Evolutionary conservation across 257 asterid species (phyloP).

Genomic region (Gentiana dahurica): DNA sequence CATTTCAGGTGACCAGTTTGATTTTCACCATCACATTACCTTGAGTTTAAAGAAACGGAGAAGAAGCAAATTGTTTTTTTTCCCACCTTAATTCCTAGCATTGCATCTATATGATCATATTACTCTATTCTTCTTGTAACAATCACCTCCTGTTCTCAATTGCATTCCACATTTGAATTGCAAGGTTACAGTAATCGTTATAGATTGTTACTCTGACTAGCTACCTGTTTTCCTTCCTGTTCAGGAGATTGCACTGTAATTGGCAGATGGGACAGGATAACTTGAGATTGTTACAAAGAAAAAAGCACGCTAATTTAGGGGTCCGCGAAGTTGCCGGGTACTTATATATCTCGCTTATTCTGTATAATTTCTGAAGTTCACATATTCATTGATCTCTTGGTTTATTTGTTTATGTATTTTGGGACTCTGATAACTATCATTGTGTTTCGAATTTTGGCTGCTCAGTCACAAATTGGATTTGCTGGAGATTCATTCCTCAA

Average conservation of each 20-base stretch:
- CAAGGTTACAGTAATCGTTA: not conserved
- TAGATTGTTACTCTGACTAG: not conserved
- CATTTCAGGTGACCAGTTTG: conserved; percentile 13
- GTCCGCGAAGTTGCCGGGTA: conserved; percentile 54
- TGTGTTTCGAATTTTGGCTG: not conserved
- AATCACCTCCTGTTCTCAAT: not conserved
- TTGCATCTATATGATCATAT: not conserved
- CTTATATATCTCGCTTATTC: not conserved
- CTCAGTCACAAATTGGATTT: conserved; percentile 57
- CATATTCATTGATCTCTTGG: not conserved
- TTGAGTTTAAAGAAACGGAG: too few species aligned
- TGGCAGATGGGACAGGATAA: conserved; percentile 36
- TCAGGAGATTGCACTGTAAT: conserved; percentile 10
- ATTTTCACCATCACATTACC: conserved; percentile 4
- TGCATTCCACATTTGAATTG: conserved; percentile 2
- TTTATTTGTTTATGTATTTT: not conserved
- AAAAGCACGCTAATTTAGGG: conserved; percentile 29
- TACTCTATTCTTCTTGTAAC: not conserved
- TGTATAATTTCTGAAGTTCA: not conserved
- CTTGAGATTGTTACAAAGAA: conserved; percentile 22
- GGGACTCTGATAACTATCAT: not conserved
- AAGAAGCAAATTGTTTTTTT: not conserved
- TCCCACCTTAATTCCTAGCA: not conserved
- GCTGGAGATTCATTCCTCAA: conserved; percentile 54
- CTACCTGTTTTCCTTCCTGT: not conserved